Evolutionary conservation across 2,329 filamentous ascomycete genomes (phyloP), one percentile per base, ranked within the genome.

Genomic region (Cephalotrichum gorgonifer): DNA sequence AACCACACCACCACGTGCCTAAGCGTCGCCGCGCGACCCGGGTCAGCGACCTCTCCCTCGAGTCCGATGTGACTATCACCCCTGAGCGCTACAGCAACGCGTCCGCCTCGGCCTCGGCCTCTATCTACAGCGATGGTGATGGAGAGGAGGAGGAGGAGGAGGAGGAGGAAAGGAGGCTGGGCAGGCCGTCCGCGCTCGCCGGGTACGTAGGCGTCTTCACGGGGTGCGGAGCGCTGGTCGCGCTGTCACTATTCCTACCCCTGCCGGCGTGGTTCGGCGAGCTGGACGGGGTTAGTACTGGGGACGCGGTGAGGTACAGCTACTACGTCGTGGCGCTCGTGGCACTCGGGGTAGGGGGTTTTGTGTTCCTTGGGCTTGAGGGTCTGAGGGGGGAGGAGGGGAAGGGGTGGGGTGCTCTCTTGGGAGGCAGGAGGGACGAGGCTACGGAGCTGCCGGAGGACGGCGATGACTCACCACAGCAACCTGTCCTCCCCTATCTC

Each of bases 121-220:
- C n/a, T n/a, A n/a, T n/a, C n/a, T n/a, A n/a, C n/a, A n/a, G n/a
- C n/a, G n/a, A n/a, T n/a, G n/a, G n/a, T n/a, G n/a, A 31, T 30
- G 17, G 26, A 14, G 20, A 23, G 44, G 9, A n/a, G 28, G 25
- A 12, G n/a, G 20, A 33, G 26, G 11, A 12, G 14, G 23, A 43
- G 51, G 51, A 4, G 60, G 35, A 58, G 54, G 56, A 61, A 55
- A 43, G 51, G n/a, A 57, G 50, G 26, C 55, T 57, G 15, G 65
- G 66, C n/a, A 75, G 75, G 53, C 73, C 78, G 2, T 74, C 75
- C 1, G 71, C 73, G 17, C 75, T 98, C 25, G 91, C 93, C 15
- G 93, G 93, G 0, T 81, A 90, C 46, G 93, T 98, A 5, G 93
- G 93, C 4, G 72, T 95, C 51, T 95, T 94, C 62, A 95, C 93